Evolutionary conservation across 352 stramenopile species (phyloP).

Genomic region (Phytophthora citrophthora): DNA sequence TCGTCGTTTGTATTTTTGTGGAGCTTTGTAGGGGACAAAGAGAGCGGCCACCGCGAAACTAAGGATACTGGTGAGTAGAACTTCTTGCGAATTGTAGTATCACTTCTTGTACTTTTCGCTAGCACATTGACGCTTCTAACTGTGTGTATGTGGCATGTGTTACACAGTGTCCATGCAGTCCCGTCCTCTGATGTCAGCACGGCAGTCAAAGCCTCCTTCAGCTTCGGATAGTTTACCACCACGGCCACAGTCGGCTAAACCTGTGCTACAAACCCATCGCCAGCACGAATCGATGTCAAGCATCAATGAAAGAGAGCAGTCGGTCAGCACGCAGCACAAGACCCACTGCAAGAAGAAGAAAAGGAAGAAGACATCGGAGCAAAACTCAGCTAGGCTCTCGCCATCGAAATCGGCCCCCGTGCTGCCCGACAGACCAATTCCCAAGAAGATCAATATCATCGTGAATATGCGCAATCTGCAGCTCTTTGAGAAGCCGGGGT

Average conservation of each 20-base stretch:
- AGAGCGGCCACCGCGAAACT: not conserved
- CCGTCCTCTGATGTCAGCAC: constrained; percentile 33
- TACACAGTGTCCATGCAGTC: constrained; percentile 14
- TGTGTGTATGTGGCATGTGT: too few species aligned
- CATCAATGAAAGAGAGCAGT: not conserved
- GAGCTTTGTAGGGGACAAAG: not conserved
- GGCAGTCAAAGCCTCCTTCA: constrained; percentile 5
- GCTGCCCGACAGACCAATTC: constrained; percentile 6
- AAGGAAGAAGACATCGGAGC: constrained; percentile 5
- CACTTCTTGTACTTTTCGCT: not conserved
- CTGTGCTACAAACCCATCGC: constrained; percentile 35
- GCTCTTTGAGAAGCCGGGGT: constrained; percentile 14
- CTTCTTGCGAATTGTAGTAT: too few species aligned
- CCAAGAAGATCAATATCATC: constrained; percentile 48
- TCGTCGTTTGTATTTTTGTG: not conserved
- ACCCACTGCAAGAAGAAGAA: constrained; percentile 26
- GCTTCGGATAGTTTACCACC: constrained; percentile 12
- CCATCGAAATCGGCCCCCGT: constrained; percentile 20
- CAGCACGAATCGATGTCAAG: not conserved
- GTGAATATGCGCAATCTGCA: constrained; percentile 51
- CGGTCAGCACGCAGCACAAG: constrained; percentile 26
- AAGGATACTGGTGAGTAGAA: constrained; percentile 8
- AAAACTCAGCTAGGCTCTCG: constrained; percentile 11
- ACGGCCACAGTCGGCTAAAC: constrained; percentile 61
- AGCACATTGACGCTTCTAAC: not conserved